phyloP scores from a whole-genome alignment of 495 filamentous ascomycete genomes.

The Aspergillus egyptiacus region DNA sequence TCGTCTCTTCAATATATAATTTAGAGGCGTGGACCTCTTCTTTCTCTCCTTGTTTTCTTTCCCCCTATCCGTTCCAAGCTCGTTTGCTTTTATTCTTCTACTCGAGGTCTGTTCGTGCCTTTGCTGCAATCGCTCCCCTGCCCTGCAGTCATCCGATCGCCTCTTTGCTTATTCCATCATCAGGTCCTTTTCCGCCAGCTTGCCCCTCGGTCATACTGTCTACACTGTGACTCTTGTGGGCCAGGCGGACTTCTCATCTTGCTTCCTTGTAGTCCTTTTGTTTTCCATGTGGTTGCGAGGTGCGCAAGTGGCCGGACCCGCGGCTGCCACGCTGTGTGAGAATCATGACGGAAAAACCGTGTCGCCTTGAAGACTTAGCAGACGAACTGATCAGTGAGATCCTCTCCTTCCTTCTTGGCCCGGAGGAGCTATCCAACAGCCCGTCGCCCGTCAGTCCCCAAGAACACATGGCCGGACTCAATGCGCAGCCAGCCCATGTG shows the following conservation, averaged over 20 bases:
- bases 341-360: constrained; percentile 31
- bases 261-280: constrained; percentile 10
- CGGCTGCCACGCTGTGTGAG: constrained; percentile 31
- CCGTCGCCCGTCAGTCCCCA: constrained; percentile 10
- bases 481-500: constrained; percentile 8
- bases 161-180: constrained; percentile 18
- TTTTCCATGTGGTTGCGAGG: constrained; percentile 38
- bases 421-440: constrained; percentile 12
- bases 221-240: constrained; percentile 11
- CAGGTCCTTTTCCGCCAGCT: constrained; percentile 2
- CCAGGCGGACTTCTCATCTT: constrained; percentile 10
- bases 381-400: constrained; percentile 59
- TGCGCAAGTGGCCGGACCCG: constrained; percentile 30
- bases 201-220: constrained; percentile 10
- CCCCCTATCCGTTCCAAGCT: background rate
- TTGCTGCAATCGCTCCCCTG: constrained; percentile 2
- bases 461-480: constrained; percentile 1
- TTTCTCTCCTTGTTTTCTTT: constrained; percentile 11
- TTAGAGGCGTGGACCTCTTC: constrained; percentile 5
- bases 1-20: constrained; percentile 17
- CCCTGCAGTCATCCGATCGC: constrained; percentile 9
- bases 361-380: constrained; percentile 47
- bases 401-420: constrained; percentile 30
- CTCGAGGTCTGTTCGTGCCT: background rate
- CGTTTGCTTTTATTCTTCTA: constrained; percentile 4